phyloP scores from a whole-genome alignment of 169 alveolate species.

The Amoebophrya sp. region DNA sequence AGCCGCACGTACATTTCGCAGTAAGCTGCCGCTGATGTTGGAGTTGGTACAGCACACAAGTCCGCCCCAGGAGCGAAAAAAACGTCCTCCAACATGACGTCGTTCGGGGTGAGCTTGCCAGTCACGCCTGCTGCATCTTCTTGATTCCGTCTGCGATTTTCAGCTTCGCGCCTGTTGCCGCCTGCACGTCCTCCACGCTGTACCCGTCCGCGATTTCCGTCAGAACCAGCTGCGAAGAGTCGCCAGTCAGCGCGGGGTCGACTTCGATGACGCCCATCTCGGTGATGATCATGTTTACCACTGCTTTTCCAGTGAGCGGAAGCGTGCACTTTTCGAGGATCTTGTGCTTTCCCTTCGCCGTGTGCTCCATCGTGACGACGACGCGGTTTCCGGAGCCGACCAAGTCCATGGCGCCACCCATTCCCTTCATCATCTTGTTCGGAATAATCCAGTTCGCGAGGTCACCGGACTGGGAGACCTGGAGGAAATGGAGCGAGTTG shows the following conservation, averaged over 20 bases:
- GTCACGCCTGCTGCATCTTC: background rate
- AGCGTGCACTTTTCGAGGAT: background rate
- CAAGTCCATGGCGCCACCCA: background rate
- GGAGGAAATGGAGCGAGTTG: too few relatives aligned
- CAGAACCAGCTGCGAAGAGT: background rate
- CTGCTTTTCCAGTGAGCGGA: background rate
- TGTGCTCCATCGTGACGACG: background rate
- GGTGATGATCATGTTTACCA: background rate
- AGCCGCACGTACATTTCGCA: too few relatives aligned
- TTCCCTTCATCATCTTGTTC: background rate
- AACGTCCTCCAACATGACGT: too few relatives aligned
- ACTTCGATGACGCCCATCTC: background rate
- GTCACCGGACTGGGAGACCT: background rate
- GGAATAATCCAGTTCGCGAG: background rate
- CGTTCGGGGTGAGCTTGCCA: too few relatives aligned
- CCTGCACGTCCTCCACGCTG: background rate
- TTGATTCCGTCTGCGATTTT: background rate
- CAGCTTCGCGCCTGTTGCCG: background rate
- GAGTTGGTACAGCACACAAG: too few relatives aligned
- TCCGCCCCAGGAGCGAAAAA: too few relatives aligned
- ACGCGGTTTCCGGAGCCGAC: background rate
- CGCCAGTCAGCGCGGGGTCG: too few relatives aligned
- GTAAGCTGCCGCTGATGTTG: too few relatives aligned
- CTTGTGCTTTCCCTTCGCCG: background rate
- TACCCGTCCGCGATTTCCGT: background rate